Percentiles rank a stretch among this genome's conserved stretches.
Evolutionary conservation across 495 filamentous ascomycete species (phyloP).

Genomic region (Pyrenopolyporus hunteri): DNA sequence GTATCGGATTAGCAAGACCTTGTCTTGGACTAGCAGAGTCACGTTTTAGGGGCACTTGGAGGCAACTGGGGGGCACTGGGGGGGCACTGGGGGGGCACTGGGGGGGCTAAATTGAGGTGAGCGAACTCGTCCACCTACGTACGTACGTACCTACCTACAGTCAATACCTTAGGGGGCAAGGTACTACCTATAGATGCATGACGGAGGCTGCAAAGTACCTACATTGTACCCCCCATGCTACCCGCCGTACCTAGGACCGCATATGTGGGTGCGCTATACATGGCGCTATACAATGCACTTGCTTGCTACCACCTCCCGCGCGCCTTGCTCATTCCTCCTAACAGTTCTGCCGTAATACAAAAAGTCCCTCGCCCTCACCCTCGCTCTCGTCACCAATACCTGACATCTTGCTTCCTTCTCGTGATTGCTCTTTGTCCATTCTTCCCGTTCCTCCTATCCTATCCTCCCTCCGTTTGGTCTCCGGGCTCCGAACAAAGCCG

Average conservation of each 20-base stretch:
- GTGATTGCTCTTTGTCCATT: constrained; percentile 22
- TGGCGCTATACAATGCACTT: background rate
- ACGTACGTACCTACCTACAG: too few relatives aligned
- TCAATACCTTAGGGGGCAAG: too few relatives aligned
- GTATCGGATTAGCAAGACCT: constrained; percentile 20
- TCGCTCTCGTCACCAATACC: constrained; percentile 28
- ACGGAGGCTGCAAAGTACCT: constrained; percentile 2
- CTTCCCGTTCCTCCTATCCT: constrained; percentile 9
- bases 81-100: too few relatives aligned
- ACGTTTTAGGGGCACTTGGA: constrained; percentile 9
- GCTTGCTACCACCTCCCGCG: constrained; percentile 10
- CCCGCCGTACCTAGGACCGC: constrained; percentile 27
- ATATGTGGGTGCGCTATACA: constrained; percentile 22
- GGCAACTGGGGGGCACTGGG: too few relatives aligned
- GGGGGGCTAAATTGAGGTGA: too few relatives aligned
- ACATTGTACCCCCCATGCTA: constrained; percentile 16
- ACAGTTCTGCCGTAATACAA: constrained; percentile 40
- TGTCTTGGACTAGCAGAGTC: constrained; percentile 18
- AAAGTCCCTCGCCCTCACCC: constrained; percentile 37
- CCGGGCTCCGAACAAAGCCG: constrained; percentile 8
- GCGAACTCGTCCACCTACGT: too few relatives aligned
- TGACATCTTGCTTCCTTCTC: background rate
- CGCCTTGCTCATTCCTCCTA: constrained; percentile 29
- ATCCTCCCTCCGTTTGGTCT: background rate
- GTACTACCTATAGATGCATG: background rate